Conservation (phyloP, 305 asterid species). For the Andrographis paniculata region DNA sequence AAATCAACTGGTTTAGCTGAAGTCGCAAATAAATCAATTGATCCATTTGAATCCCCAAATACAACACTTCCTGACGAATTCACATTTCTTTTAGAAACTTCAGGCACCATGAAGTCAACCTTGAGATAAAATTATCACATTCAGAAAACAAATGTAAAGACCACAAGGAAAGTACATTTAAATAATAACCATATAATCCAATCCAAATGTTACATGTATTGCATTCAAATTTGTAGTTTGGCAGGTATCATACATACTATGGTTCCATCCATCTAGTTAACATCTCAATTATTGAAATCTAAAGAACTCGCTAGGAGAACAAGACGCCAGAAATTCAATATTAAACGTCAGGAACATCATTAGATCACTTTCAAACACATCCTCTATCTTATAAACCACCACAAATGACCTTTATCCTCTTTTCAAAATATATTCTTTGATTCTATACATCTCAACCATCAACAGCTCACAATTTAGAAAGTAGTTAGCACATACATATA, state of each 20-base stretch:
- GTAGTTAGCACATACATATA: neutral
- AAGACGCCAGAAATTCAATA: neutral
- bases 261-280: neutral
- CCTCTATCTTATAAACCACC: neutral
- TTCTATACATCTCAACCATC: neutral
- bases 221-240: conserved; percentile 3
- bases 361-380: neutral
- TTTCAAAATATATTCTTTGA: neutral
- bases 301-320: neutral
- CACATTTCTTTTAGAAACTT: conserved; percentile 27
- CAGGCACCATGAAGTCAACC: conserved; percentile 32
- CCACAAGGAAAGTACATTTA: neutral
- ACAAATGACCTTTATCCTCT: neutral
- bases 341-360: neutral
- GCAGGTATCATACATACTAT: conserved; percentile 9
- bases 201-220: conserved; percentile 7
- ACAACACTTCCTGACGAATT: conserved; percentile 23
- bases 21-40: conserved; percentile 28
- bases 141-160: conserved; percentile 20
- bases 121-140: conserved; percentile 25
- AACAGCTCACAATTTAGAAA: neutral
- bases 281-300: neutral
- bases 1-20: conserved; percentile 35
- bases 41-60: conserved; percentile 30
- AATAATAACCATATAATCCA: conserved; percentile 5